Evolutionary conservation across 495 filamentous ascomycete genomes (phyloP).

Genomic region (Glarea lozoyensis): DNA sequence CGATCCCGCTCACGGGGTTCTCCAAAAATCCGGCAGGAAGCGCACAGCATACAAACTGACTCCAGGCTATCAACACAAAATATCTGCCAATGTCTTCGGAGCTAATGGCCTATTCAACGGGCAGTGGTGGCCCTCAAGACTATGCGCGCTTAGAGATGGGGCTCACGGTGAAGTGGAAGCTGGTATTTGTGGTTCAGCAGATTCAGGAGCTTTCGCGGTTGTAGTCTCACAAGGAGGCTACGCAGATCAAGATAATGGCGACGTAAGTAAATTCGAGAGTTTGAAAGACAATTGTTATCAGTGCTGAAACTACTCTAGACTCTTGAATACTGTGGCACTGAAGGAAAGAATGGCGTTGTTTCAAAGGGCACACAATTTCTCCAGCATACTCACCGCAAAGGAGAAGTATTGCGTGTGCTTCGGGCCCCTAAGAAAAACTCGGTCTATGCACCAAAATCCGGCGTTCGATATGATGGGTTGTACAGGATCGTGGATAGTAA

Average conservation of each 20-base stretch:
- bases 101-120: constrained; percentile 39
- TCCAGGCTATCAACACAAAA: constrained; percentile 15
- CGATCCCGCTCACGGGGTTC: constrained; percentile 9
- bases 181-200: constrained; percentile 34
- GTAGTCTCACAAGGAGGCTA: constrained; percentile 33
- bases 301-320: constrained; percentile 13
- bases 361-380: constrained; percentile 29
- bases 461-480: constrained; percentile 49
- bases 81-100: constrained; percentile 29
- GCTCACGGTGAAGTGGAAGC: constrained; percentile 44
- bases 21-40: constrained; percentile 9
- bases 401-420: constrained; percentile 37
- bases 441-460: constrained; percentile 34
- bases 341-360: constrained; percentile 21
- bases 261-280: not conserved
- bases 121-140: constrained; percentile 49
- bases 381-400: constrained; percentile 22
- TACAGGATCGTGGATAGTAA: constrained; percentile 28
- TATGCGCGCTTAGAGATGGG: constrained; percentile 43
- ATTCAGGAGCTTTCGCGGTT: constrained; percentile 30
- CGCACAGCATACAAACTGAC: constrained; percentile 22
- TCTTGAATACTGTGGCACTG: constrained; percentile 45
- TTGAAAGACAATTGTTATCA: not conserved
- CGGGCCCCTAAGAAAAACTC: constrained; percentile 28
- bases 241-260: constrained; percentile 37